Evolutionary conservation across 2,329 filamentous ascomycete genomes (phyloP).

Genomic region (Colletotrichum viniferum): DNA sequence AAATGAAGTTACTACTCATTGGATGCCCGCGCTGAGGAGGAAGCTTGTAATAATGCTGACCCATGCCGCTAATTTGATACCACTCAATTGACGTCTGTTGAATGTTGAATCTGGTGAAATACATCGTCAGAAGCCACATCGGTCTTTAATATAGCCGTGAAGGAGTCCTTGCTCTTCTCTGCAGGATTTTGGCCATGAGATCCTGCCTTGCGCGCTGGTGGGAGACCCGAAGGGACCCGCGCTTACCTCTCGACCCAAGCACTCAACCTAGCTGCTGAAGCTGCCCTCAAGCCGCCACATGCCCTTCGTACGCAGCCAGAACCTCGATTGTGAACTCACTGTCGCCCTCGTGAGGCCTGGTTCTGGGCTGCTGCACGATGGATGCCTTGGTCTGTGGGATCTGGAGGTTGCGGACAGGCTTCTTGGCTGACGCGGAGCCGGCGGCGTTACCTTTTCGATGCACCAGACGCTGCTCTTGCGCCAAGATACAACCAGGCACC

Average conservation of each 20-base stretch:
- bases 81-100: neutral
- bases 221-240: neutral
- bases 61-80: neutral
- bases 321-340: neutral
- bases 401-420: neutral
- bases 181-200: neutral
- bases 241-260: neutral
- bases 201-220: neutral
- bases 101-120: neutral
- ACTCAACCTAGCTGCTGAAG: neutral
- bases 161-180: neutral
- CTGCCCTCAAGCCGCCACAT: neutral
- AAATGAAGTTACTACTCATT: neutral
- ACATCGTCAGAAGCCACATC: neutral
- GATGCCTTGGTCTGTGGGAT: neutral
- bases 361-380: neutral
- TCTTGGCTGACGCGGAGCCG: neutral
- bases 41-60: neutral
- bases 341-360: neutral
- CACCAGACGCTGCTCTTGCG: neutral
- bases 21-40: neutral
- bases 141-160: neutral
- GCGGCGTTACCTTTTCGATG: neutral
- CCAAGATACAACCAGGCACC: neutral
- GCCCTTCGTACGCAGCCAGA: neutral